Evolutionary conservation across 169 alveolate species (phyloP).

Genomic region (Cytauxzoon felis): DNA sequence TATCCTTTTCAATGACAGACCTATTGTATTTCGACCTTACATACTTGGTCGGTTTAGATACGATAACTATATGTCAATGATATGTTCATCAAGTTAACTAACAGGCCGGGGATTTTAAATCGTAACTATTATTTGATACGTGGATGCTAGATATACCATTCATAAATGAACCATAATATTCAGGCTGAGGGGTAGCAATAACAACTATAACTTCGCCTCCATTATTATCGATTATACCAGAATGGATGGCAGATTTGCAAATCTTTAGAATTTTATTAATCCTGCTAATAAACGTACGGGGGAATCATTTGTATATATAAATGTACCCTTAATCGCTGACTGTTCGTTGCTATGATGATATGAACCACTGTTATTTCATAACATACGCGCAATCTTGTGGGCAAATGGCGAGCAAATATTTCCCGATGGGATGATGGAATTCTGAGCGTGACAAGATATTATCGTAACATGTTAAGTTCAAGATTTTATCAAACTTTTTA

Average conservation of each 20-base stretch:
- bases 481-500: constrained; percentile 52
- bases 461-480: constrained; percentile 72
- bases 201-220: constrained; percentile 58
- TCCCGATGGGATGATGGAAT: constrained; percentile 50
- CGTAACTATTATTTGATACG: constrained; percentile 10
- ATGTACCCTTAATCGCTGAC: constrained; percentile 77
- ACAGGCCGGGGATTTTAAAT: constrained; percentile 33
- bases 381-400: constrained; percentile 61
- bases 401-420: constrained; percentile 56
- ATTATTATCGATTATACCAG: constrained; percentile 75
- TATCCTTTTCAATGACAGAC: background rate
- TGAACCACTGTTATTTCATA: background rate
- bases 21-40: constrained; percentile 42
- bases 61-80: constrained; percentile 23
- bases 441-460: constrained; percentile 63
- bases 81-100: too few relatives aligned
- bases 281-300: constrained; percentile 52
- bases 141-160: constrained; percentile 57
- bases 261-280: constrained; percentile 36
- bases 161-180: constrained; percentile 55
- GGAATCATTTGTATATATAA: constrained; percentile 82
- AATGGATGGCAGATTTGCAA: constrained; percentile 88
- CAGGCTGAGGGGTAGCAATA: constrained; percentile 28
- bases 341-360: constrained; percentile 32
- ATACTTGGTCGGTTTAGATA: constrained; percentile 47